Evolutionary conservation across 2,329 filamentous ascomycete genomes (phyloP).

Genomic region (Cadophora sp.): DNA sequence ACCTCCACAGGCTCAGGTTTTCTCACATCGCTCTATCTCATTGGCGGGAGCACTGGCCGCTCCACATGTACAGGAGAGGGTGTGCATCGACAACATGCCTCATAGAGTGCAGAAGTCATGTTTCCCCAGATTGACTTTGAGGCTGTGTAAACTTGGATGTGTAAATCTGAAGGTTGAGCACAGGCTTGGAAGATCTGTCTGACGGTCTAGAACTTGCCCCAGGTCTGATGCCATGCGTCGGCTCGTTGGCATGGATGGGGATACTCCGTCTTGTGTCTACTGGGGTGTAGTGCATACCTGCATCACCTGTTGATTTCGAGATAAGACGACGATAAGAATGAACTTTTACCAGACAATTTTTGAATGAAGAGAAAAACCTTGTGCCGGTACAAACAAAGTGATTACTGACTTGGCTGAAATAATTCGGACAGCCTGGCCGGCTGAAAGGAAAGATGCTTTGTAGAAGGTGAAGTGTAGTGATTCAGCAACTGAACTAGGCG

Average conservation of each 20-base stretch:
- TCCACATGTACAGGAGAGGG: neutral
- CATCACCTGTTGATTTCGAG: constrained; percentile 1
- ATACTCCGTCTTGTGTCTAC: neutral
- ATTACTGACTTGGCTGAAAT: neutral
- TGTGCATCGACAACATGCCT: neutral
- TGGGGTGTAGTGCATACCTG: neutral
- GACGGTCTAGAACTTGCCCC: neutral
- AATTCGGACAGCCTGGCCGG: neutral
- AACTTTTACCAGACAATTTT: neutral
- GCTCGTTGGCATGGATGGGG: neutral
- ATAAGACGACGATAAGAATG: constrained; percentile 1
- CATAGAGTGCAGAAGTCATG: neutral
- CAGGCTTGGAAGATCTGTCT: neutral
- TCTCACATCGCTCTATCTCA: neutral
- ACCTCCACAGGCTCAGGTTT: neutral
- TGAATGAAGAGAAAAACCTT: neutral
- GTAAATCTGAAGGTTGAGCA: neutral
- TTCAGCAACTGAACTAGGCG: too few species aligned
- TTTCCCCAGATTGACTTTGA: neutral
- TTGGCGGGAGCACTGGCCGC: neutral
- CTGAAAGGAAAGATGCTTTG: neutral
- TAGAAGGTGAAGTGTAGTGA: neutral
- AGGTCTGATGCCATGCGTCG: neutral
- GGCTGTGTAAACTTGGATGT: neutral
- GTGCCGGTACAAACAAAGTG: neutral